Evolutionary conservation across 108 stramenopile species (phyloP).

Genomic region (Discostella pseudostelligera): DNA sequence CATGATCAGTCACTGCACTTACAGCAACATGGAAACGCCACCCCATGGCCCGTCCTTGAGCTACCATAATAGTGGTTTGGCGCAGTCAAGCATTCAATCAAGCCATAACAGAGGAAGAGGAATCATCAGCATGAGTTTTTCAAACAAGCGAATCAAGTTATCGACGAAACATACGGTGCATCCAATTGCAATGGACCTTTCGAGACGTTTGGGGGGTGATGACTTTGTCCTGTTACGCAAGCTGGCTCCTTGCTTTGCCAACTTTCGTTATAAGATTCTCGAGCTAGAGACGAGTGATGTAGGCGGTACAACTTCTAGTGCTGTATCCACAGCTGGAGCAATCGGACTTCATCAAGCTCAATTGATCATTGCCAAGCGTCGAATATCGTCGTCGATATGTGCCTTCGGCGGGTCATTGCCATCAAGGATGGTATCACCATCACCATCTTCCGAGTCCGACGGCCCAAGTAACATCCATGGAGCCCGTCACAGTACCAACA

Average conservation of each 20-base stretch:
- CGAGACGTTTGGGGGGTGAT: conserved; percentile 14
- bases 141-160: conserved; percentile 27
- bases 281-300: conserved; percentile 12
- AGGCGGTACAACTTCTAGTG: too few relatives aligned
- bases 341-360: conserved; percentile 11
- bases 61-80: background rate
- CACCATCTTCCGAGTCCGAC: background rate
- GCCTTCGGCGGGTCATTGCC: conserved; percentile 41
- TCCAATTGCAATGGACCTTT: conserved; percentile 18
- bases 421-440: conserved; percentile 14
- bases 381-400: conserved; percentile 34
- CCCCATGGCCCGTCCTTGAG: conserved; percentile 3
- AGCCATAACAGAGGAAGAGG: background rate
- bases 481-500: conserved; percentile 3
- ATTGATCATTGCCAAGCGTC: conserved; percentile 32
- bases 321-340: too few relatives aligned
- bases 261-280: conserved; percentile 32
- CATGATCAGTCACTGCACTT: background rate
- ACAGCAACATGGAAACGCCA: background rate
- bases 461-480: conserved; percentile 5
- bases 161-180: conserved; percentile 11
- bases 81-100: conserved; percentile 5
- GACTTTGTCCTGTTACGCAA: conserved; percentile 23
- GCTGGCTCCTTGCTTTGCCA: conserved; percentile 24
- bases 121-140: conserved; percentile 4